A percentile compares a stretch with the other conserved stretches of the same genome.
These are phyloP conservation scores for Syzygium oleosum DNA, from an alignment of 345 rosid species.

Conservation along the genomic window DNA sequence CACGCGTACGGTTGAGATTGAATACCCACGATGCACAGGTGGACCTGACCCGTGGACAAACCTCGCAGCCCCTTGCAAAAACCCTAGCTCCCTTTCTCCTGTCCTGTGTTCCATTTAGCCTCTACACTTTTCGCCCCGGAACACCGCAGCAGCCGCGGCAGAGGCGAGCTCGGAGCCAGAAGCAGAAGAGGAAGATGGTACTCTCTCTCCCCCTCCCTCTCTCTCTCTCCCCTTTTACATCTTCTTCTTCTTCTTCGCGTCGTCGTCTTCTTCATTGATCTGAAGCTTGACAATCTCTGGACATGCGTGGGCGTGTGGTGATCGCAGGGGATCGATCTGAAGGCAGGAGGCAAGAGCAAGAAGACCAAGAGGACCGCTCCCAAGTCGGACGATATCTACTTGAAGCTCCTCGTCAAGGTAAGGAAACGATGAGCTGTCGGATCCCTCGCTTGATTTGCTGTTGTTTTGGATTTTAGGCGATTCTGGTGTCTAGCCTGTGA, in stretches of 20 bases:
- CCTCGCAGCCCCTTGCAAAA: neutral
- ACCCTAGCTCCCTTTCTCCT: conserved; percentile 25
- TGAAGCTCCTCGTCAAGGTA: conserved; percentile 84
- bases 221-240: neutral
- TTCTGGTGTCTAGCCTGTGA: neutral
- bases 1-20: neutral
- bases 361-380: conserved; percentile 63
- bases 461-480: neutral
- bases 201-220: neutral
- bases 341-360: conserved; percentile 75
- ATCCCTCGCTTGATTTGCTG: neutral
- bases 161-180: conserved; percentile 2
- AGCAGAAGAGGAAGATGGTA: neutral
- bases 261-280: neutral
- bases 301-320: neutral
- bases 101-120: neutral
- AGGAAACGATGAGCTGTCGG: neutral
- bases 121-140: neutral
- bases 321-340: conserved; percentile 60
- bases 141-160: neutral
- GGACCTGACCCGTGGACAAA: neutral
- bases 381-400: conserved; percentile 64
- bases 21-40: neutral
- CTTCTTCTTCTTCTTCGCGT: neutral
- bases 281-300: neutral